Conservation (phyloP, 441 rosid genomes). For the Euphorbia schlechtendalii region DNA sequence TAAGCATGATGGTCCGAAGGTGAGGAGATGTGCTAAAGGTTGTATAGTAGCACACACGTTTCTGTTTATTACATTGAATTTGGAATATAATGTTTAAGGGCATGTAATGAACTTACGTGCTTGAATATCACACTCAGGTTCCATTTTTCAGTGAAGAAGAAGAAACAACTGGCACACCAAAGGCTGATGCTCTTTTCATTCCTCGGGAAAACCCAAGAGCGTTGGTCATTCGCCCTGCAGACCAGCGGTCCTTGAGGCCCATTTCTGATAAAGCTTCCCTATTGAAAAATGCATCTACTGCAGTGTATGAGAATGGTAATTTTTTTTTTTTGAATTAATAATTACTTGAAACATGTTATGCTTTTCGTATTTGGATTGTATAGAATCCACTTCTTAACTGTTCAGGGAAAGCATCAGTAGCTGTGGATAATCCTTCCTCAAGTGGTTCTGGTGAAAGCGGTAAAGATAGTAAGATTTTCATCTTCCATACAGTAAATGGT, state of each 20-base stretch:
- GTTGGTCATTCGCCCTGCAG: slow-evolving; percentile 63
- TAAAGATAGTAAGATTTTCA: slow-evolving; percentile 23
- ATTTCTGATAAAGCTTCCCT: slow-evolving; percentile 44
- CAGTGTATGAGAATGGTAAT: slow-evolving; percentile 56
- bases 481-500: too few species aligned
- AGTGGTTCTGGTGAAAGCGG: slow-evolving; percentile 36
- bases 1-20: slow-evolving; percentile 64
- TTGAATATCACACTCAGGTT: slow-evolving; percentile 44
- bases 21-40: slow-evolving; percentile 18
- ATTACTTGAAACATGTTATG: not conserved
- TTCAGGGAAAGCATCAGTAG: slow-evolving; percentile 42
- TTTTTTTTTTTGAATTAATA: not conserved
- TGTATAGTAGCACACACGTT: not conserved
- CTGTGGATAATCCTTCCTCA: slow-evolving; percentile 15
- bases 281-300: slow-evolving; percentile 33
- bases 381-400: not conserved
- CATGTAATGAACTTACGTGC: not conserved
- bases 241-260: slow-evolving; percentile 50
- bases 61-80: not conserved
- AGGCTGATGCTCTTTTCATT: slow-evolving; percentile 82
- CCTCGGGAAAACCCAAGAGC: slow-evolving; percentile 97
- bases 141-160: slow-evolving; percentile 90
- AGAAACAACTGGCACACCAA: slow-evolving; percentile 79
- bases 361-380: too few species aligned
- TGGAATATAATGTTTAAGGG: not conserved